A percentile compares a stretch with the other conserved stretches of the same genome.
Evolutionary conservation across 495 filamentous ascomycete genomes (phyloP).

Genomic region (Apiosordaria backusii): DNA sequence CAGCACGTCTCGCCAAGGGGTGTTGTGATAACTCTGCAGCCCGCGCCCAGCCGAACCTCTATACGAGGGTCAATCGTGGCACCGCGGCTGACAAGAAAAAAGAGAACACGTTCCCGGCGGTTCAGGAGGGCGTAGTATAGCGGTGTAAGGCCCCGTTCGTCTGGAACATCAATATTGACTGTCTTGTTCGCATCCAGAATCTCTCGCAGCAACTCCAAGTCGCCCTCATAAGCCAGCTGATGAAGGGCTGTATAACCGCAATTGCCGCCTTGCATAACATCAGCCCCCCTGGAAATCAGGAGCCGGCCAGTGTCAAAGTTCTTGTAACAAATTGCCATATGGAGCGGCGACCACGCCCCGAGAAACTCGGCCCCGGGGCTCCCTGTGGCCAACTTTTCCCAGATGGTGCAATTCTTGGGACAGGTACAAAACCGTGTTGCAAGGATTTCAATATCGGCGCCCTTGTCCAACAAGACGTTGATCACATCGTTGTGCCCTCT

Average conservation of each 20-base stretch:
- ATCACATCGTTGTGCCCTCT: slow-evolving; percentile 7
- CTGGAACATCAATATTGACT: slow-evolving; percentile 3
- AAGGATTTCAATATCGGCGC: not conserved
- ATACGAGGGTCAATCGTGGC: slow-evolving; percentile 8
- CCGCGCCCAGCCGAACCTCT: not conserved
- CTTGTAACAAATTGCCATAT: slow-evolving; percentile 17
- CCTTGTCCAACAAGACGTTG: slow-evolving; percentile 6
- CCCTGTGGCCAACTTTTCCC: not conserved
- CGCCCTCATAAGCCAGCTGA: slow-evolving; percentile 12
- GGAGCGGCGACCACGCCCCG: slow-evolving; percentile 10
- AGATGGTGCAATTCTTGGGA: not conserved
- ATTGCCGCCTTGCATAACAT: not conserved
- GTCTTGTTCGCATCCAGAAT: slow-evolving; percentile 1
- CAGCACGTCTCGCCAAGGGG: slow-evolving; percentile 15
- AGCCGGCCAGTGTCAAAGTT: slow-evolving; percentile 11
- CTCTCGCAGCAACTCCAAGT: slow-evolving; percentile 2
- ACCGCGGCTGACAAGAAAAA: slow-evolving; percentile 6
- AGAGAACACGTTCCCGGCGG: slow-evolving; percentile 5
- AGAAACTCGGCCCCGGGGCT: not conserved
- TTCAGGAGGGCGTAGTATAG: slow-evolving; percentile 13
- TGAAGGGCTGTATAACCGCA: slow-evolving; percentile 4
- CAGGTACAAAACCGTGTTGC: not conserved
- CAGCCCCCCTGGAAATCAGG: slow-evolving; percentile 12
- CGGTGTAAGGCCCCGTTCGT: slow-evolving; percentile 11
- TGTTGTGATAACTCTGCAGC: slow-evolving; percentile 6